Base-by-base conservation (phyloP, 2,329 filamentous ascomycete species). In the Grosmannia serpens region DNA sequence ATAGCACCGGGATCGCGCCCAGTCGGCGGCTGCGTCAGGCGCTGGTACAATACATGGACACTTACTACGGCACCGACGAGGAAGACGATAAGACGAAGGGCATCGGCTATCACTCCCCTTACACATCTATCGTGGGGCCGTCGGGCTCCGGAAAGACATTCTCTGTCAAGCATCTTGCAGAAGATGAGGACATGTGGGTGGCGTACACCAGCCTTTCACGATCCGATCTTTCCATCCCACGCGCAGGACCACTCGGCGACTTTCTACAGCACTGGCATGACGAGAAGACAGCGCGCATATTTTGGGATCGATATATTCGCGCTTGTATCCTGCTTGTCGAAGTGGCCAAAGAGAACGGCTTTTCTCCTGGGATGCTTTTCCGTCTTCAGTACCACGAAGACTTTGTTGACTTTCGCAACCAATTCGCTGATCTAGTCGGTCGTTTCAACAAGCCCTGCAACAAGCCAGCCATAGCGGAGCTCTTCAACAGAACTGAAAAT, bases 161-260 rank as follows among this genome's bases (percentile, higher is more conserved):
- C 26, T 57, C 55, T 3, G 55, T 57, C 3, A 57, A 57, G 47
- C 55, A 57, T 20, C 33, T 57, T 22, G 55, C 55, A 24, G 55
- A 57, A 17, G 46, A 51, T 13, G 55, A 57, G n/a, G 29, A 13
- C 20, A 22, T 57, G 24, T 57, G 47, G 55, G 55, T 57, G 22
- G 35, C 41, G 3, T 57, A 57, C 26, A 44, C 47, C 31, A 57
- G 47, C 24, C 33, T 57, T 10, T 57, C 55, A 2, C 9, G 15
- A 22, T 24, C 46, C 8, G 8, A 22, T n/a, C 5, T 22, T 13
- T 57, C 55, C 33, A 22, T 57, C 6, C 55, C 55, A 5, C 29
- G n/a, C 1, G 20, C 31, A 24, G 47, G 49, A 15, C 17, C 55
- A 15, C 1, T 57, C 10, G 24, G 22, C 22, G 31, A 11, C 17